Percentiles rank a stretch among this genome's conserved stretches.
These are phyloP conservation scores for Alternaria panax DNA, from an alignment of 2,329 filamentous ascomycete species.

Conservation along the genomic window DNA sequence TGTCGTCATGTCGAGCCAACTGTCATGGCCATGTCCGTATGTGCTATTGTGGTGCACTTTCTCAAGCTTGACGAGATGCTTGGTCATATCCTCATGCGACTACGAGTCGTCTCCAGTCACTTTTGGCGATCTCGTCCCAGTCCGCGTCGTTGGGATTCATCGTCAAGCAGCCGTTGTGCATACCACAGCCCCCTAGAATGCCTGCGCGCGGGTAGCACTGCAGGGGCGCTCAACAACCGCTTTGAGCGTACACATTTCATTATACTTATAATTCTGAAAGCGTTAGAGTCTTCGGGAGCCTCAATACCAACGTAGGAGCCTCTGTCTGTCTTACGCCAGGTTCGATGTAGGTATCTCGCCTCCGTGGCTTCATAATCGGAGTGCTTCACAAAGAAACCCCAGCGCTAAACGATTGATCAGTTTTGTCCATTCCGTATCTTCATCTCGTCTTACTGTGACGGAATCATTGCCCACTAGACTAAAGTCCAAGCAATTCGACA, in stretches of 20 bases:
- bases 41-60: constrained; percentile 37
- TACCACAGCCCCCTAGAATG: constrained; percentile 64
- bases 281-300: constrained; percentile 55
- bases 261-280: not conserved
- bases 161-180: constrained; percentile 64
- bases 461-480: constrained; percentile 55
- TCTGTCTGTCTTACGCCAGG: constrained; percentile 61
- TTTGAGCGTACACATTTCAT: no score
- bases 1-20: constrained; percentile 39
- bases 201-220: constrained; percentile 64
- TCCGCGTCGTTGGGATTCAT: constrained; percentile 65
- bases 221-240: not conserved
- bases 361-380: constrained; percentile 62
- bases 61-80: constrained; percentile 56
- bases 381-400: constrained; percentile 69
- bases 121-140: constrained; percentile 63
- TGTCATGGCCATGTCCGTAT: constrained; percentile 28
- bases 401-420: constrained; percentile 42
- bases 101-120: constrained; percentile 68
- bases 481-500: constrained; percentile 59
- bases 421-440: not conserved
- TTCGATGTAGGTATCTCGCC: constrained; percentile 64
- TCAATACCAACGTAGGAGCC: constrained; percentile 61
- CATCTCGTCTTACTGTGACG: not conserved
- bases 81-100: constrained; percentile 64